Conservation (phyloP, 345 rosid species). For the Rhodomyrtus tomentosa region DNA sequence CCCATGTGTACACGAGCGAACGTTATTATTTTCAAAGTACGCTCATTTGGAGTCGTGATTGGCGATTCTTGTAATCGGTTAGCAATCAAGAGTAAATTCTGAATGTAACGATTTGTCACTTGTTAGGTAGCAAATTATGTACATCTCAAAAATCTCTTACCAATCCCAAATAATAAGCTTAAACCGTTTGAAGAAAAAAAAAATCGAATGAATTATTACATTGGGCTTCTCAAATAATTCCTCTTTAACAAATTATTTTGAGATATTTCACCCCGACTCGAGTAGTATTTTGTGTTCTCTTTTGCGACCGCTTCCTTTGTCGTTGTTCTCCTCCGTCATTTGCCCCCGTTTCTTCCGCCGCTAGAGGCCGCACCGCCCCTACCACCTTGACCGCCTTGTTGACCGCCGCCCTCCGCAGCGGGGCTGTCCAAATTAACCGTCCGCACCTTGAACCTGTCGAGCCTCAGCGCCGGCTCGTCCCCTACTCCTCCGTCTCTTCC, state of each 20-base stretch:
- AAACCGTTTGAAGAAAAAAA: not conserved
- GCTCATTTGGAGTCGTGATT: not conserved
- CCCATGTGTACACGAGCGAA: fast-evolving
- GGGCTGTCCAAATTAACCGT: not conserved
- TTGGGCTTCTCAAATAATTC: not conserved
- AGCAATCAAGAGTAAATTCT: not conserved
- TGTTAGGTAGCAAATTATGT: not conserved
- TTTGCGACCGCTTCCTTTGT: not conserved
- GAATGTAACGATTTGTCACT: not conserved
- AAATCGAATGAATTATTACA: not conserved
- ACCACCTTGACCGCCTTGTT: not conserved
- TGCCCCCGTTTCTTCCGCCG: not conserved
- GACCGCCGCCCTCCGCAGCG: not conserved
- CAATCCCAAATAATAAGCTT: not conserved
- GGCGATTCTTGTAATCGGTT: not conserved
- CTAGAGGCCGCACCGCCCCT: not conserved
- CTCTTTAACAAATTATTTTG: not conserved
- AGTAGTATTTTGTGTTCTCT: too few relatives aligned
- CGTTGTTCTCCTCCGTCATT: not conserved
- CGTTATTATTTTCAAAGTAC: not conserved
- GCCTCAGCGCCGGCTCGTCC: not conserved
- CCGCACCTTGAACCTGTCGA: conserved; percentile 1
- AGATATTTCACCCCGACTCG: not conserved
- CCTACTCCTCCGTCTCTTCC: not conserved
- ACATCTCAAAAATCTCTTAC: not conserved